A percentile compares a stretch with the other conserved stretches of the same genome.
phyloP scores from a whole-genome alignment of 192 early-diverging fungal genomes.

The Coemansia sp. region DNA sequence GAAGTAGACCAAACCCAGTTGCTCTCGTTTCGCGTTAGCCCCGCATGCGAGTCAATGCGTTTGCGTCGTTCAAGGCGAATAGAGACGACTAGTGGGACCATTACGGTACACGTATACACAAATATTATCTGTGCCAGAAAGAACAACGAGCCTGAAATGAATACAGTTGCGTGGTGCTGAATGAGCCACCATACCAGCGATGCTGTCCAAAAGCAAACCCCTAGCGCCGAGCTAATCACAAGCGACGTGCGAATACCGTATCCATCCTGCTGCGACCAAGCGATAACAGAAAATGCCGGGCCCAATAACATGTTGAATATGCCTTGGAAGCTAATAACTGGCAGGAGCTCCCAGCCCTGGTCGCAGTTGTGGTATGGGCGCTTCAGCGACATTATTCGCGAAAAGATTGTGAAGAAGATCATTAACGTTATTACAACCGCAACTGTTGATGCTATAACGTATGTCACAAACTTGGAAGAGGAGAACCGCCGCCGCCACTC shows the following conservation, averaged over 20 bases:
- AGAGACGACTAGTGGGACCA: slow-evolving; percentile 14
- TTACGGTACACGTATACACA: slow-evolving; percentile 17
- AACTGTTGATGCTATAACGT: background rate
- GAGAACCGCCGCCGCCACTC: slow-evolving; percentile 10
- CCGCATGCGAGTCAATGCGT: background rate
- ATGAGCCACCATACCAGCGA: slow-evolving; percentile 12
- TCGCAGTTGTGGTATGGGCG: slow-evolving; percentile 23
- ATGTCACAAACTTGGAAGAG: slow-evolving; percentile 13
- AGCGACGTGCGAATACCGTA: slow-evolving; percentile 31
- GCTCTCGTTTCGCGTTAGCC: background rate
- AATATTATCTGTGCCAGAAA: slow-evolving; percentile 13
- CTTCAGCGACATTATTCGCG: slow-evolving; percentile 18
- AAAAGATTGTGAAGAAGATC: slow-evolving; percentile 19
- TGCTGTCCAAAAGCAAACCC: slow-evolving; percentile 14
- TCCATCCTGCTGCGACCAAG: slow-evolving; percentile 21
- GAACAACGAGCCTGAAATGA: slow-evolving; percentile 17
- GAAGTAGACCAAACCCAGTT: slow-evolving; percentile 15
- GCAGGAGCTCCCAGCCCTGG: slow-evolving; percentile 15
- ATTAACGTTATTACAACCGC: background rate
- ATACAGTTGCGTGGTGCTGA: background rate
- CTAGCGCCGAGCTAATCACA: slow-evolving; percentile 6
- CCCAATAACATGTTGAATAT: background rate
- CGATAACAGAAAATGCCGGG: slow-evolving; percentile 4
- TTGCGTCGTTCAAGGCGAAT: slow-evolving; percentile 4
- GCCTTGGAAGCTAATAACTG: background rate